A percentile compares a stretch with the other conserved stretches of the same genome.
Evolutionary conservation across 352 stramenopile species (phyloP).

Genomic region (Stramenopiles sp.): DNA sequence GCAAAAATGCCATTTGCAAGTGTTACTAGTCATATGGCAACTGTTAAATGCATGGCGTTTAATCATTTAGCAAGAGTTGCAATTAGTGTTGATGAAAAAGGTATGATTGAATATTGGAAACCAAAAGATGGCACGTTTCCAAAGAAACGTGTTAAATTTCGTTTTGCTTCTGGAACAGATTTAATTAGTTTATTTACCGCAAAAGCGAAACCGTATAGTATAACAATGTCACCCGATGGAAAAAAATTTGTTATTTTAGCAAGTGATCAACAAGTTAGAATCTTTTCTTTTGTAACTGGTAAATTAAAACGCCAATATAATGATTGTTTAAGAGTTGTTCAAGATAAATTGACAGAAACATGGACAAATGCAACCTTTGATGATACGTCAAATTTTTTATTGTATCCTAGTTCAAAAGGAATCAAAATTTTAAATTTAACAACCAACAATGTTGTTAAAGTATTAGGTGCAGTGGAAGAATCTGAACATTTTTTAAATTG

Average conservation of each 20-base stretch:
- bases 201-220: slow-evolving; percentile 51
- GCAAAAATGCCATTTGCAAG: too few species aligned
- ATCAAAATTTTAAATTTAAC: slow-evolving; percentile 89
- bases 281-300: slow-evolving; percentile 58
- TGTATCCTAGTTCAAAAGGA: slow-evolving; percentile 81
- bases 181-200: slow-evolving; percentile 81
- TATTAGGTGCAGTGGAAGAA: slow-evolving; percentile 82
- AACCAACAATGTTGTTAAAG: slow-evolving; percentile 65
- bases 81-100: slow-evolving; percentile 68
- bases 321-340: slow-evolving; percentile 60
- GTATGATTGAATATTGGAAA: slow-evolving; percentile 82
- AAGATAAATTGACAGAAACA: slow-evolving; percentile 45
- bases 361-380: slow-evolving; percentile 78
- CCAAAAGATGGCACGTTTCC: slow-evolving; percentile 24
- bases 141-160: not conserved
- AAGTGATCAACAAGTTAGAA: slow-evolving; percentile 60
- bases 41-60: too few species aligned
- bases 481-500: slow-evolving; percentile 79
- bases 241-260: slow-evolving; percentile 53
- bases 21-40: slow-evolving; percentile 22
- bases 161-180: slow-evolving; percentile 84
- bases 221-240: slow-evolving; percentile 42
- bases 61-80: too few species aligned
- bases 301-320: slow-evolving; percentile 67
- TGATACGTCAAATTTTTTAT: slow-evolving; percentile 74